Base-by-base conservation (phyloP, 306 rosid species). In the Lotus japonicus region DNA sequence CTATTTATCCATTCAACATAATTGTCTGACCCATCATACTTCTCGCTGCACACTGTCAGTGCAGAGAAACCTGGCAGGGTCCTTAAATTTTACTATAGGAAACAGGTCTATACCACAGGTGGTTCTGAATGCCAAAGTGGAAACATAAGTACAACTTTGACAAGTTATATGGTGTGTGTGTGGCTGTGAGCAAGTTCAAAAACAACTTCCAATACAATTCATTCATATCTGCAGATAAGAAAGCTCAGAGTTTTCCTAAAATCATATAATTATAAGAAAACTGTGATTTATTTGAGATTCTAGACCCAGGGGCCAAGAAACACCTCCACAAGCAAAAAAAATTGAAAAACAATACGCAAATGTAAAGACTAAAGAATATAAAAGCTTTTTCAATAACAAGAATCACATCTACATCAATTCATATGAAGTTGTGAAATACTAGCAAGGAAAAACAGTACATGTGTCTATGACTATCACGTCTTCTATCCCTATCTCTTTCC, bases 31-130 rank as follows among this genome's bases (percentile, higher is more conserved):
- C 95, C 96, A 90, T 95, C 97, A 90, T 95, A 95, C 97, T 95
- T 95, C 99, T 90, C 99, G 35, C 99, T 87, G 99, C 84, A 90
- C 99, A 91, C 97, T 95, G 97, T 73, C 99, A 90, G 87, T 95
- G 80, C 97, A 95, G 89, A 88, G 97, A 90, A 91, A 95, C 99
- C 99, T 95, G 96, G 92, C 92, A 90, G 95, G 95, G 79, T 84
- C 96, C 73, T 12, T 15, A 11, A 52, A 63, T 7, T 60, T 85
- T 77, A 82, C 62, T 88, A 28, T 95, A 80, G 99, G 99, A 95
- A 90, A 95, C 92, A 64, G 68, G 74, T 48, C 77, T 17, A 68
- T 62, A 66, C 91, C 86, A 82, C 87, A 74, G 42, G 55, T 72
- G 91, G 96, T 90, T 84, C 76, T 59, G 80, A 76, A 88, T 87